A percentile compares a stretch with the other conserved stretches of the same genome.
phyloP scores from a whole-genome alignment of 345 rosid genomes.

The Brassica rapa region DNA sequence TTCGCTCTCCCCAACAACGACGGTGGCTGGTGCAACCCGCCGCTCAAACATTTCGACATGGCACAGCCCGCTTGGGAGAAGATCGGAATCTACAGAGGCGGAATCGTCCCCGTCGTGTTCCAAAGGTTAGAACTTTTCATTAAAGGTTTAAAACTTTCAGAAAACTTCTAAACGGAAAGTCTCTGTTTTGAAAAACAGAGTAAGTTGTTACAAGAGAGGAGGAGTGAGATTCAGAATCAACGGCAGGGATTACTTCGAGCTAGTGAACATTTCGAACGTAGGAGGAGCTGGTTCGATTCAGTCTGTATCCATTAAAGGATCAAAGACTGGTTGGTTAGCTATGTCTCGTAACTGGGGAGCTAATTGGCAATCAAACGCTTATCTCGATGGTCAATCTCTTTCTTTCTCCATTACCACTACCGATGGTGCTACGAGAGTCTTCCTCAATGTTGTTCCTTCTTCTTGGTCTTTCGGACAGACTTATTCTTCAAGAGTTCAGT shows the following conservation, averaged over 20 bases:
- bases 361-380: conserved; percentile 92
- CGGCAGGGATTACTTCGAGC: conserved; percentile 84
- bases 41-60: conserved; percentile 95
- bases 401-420: conserved; percentile 76
- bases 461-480: conserved; percentile 75
- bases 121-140: conserved; percentile 54
- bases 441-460: conserved; percentile 55
- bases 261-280: conserved; percentile 70
- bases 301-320: conserved; percentile 70
- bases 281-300: conserved; percentile 75
- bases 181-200: conserved; percentile 52
- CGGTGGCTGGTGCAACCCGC: conserved; percentile 98
- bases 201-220: conserved; percentile 73
- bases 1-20: conserved; percentile 59
- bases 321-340: conserved; percentile 71
- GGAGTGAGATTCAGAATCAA: conserved; percentile 89
- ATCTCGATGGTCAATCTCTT: conserved; percentile 76
- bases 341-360: conserved; percentile 97
- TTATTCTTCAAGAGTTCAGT: conserved; percentile 53
- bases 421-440: conserved; percentile 58
- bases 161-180: not conserved
- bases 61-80: conserved; percentile 92
- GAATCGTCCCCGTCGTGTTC: conserved; percentile 79
- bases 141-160: not conserved
- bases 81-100: conserved; percentile 80